These are phyloP conservation scores for Amauroascus niger DNA, from an alignment of 2,329 filamentous ascomycete genomes.

Conservation along the genomic window DNA sequence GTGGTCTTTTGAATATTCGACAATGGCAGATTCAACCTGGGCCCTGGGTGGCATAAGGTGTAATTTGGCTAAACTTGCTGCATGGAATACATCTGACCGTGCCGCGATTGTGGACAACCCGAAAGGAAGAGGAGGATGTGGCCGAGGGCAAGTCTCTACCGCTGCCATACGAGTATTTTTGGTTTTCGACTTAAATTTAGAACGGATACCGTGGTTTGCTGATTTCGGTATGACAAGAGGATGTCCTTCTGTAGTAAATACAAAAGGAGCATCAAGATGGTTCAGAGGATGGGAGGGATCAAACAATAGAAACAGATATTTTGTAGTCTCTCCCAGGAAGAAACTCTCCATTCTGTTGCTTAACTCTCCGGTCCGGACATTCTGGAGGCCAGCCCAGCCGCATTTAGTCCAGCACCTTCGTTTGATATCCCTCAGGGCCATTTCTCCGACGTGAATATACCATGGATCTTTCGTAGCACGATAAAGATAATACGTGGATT, in stretches of 20 bases:
- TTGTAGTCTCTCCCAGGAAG: constrained; percentile 90
- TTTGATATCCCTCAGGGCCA: constrained; percentile 82
- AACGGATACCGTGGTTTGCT: constrained; percentile 8
- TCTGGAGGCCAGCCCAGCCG: constrained; percentile 84
- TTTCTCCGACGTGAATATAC: constrained; percentile 93
- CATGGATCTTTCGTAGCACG: constrained; percentile 87
- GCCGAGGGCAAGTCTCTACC: constrained; percentile 55
- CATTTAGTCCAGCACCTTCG: constrained; percentile 81
- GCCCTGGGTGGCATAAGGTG: constrained; percentile 57
- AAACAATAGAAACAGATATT: constrained; percentile 90
- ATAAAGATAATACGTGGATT: constrained; percentile 94
- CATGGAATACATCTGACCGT: constrained; percentile 74
- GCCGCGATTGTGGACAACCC: constrained; percentile 71
- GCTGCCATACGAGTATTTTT: constrained; percentile 12
- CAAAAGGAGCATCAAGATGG: constrained; percentile 71
- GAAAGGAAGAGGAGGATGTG: constrained; percentile 52
- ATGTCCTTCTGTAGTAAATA: constrained; percentile 94
- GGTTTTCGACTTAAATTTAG: constrained; percentile 18
- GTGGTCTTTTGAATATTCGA: constrained; percentile 46
- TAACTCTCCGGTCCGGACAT: constrained; percentile 72
- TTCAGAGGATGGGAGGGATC: constrained; percentile 80
- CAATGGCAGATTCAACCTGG: constrained; percentile 49
- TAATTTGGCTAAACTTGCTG: constrained; percentile 71
- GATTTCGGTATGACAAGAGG: constrained; percentile 67
- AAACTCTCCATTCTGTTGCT: constrained; percentile 98